Conservation (phyloP, 129 eudicot genomes). For the Flaveria linearis region DNA sequence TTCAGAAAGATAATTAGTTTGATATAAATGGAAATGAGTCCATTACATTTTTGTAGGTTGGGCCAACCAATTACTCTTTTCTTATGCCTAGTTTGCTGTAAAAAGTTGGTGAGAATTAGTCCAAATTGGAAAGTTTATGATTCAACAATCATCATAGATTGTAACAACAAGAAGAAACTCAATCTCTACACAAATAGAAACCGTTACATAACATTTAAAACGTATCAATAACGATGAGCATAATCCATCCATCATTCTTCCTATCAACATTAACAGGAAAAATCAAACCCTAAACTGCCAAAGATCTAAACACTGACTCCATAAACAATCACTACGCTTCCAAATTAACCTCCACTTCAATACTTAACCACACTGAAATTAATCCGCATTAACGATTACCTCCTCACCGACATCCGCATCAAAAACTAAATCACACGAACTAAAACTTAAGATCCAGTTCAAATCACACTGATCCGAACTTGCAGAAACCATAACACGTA, state of each 20-base stretch:
- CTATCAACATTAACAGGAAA: background rate
- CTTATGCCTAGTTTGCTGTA: slow-evolving; percentile 18
- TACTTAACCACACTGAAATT: slow-evolving; percentile 12
- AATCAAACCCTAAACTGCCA: background rate
- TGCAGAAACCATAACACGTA: slow-evolving; percentile 4
- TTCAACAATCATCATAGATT: slow-evolving; percentile 11
- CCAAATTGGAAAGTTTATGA: slow-evolving; percentile 3
- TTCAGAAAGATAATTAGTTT: background rate
- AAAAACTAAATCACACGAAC: background rate
- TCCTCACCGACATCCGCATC: slow-evolving; percentile 21
- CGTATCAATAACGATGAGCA: background rate
- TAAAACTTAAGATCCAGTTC: slow-evolving; percentile 27
- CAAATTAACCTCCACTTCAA: background rate
- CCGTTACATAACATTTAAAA: background rate
- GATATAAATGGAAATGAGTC: slow-evolving; percentile 1
- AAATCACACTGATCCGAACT: slow-evolving; percentile 37
- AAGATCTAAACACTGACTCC: slow-evolving; percentile 2
- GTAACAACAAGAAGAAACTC: background rate
- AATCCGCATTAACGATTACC: slow-evolving; percentile 21
- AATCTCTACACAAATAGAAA: background rate
- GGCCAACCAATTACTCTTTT: slow-evolving; percentile 14
- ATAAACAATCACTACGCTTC: background rate
- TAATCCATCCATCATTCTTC: background rate
- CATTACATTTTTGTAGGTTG: background rate
- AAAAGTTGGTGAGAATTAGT: background rate